Conservation (phyloP, 2,329 filamentous ascomycete genomes). For the Didymella segeticola region DNA sequence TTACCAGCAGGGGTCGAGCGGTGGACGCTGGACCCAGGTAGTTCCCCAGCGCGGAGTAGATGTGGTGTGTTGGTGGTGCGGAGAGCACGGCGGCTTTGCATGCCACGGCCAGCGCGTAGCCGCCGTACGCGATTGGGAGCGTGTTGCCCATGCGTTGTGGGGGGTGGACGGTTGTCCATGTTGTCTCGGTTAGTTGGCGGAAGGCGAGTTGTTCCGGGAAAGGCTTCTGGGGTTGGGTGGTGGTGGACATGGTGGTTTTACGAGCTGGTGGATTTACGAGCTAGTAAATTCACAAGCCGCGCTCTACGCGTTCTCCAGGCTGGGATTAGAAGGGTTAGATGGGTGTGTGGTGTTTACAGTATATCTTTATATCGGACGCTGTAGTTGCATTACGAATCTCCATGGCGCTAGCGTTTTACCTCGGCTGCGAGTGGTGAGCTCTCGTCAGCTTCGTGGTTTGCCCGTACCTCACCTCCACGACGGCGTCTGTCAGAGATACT, state of each 20-base stretch:
- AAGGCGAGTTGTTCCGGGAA: slow-evolving; percentile 28
- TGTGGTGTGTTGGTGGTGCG: slow-evolving; percentile 46
- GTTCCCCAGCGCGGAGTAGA: slow-evolving; percentile 57
- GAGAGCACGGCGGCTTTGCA: slow-evolving; percentile 52
- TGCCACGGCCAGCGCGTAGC: slow-evolving; percentile 53
- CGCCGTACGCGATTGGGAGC: slow-evolving; percentile 54
- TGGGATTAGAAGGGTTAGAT: background rate
- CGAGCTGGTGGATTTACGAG: too few species aligned
- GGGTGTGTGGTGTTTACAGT: background rate
- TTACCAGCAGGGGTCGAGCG: slow-evolving; percentile 48
- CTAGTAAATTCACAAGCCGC: too few species aligned
- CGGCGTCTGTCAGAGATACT: too few species aligned
- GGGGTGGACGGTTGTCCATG: slow-evolving; percentile 25
- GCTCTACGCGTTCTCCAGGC: too few species aligned
- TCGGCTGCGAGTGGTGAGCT: slow-evolving; percentile 14
- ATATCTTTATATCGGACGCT: too few species aligned
- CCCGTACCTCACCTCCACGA: too few species aligned
- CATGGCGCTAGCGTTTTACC: slow-evolving; percentile 6
- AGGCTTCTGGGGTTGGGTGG: background rate
- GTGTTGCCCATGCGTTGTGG: slow-evolving; percentile 51
- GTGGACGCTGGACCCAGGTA: slow-evolving; percentile 57
- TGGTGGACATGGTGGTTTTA: background rate
- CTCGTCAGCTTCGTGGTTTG: too few species aligned
- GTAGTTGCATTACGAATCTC: background rate
- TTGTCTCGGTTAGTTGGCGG: slow-evolving; percentile 14